Percentiles rank a stretch among this genome's conserved stretches.
phyloP scores from a whole-genome alignment of 768 basidiomycete species.

The Kwoniella sp. region DNA sequence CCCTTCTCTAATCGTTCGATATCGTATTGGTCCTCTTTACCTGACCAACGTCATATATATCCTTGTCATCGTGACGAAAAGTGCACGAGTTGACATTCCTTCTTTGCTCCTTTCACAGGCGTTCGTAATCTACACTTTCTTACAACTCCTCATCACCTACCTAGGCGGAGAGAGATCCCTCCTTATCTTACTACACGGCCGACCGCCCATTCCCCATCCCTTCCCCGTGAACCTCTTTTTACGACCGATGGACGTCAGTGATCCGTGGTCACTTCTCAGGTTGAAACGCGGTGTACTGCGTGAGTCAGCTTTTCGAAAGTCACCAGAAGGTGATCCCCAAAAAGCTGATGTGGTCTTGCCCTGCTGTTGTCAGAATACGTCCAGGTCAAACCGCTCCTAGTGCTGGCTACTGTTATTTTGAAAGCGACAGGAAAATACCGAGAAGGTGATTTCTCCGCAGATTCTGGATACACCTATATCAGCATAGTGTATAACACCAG shows the following conservation, averaged over 20 bases:
- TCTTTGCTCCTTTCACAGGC: slow-evolving; percentile 35
- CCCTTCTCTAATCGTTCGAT: too few relatives aligned
- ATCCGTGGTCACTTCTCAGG: slow-evolving; percentile 90
- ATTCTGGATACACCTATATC: slow-evolving; percentile 89
- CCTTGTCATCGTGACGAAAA: too few relatives aligned
- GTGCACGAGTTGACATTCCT: background rate
- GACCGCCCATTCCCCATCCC: slow-evolving; percentile 81
- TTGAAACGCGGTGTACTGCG: slow-evolving; percentile 94
- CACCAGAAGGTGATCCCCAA: slow-evolving; percentile 51
- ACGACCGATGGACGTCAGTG: slow-evolving; percentile 85
- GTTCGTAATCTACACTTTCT: slow-evolving; percentile 57
- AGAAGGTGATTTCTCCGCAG: slow-evolving; percentile 80
- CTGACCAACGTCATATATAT: too few relatives aligned
- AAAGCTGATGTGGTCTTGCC: background rate
- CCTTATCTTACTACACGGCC: slow-evolving; percentile 85
- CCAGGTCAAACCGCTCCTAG: slow-evolving; percentile 89
- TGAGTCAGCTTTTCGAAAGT: slow-evolving; percentile 58
- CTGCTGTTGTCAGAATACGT: slow-evolving; percentile 76
- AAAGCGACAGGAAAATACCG: slow-evolving; percentile 84
- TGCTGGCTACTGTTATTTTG: slow-evolving; percentile 76
- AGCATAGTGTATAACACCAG: slow-evolving; percentile 65
- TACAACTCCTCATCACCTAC: slow-evolving; percentile 51
- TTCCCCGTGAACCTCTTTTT: slow-evolving; percentile 84
- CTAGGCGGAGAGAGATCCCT: slow-evolving; percentile 88
- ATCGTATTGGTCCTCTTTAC: too few relatives aligned